These are phyloP conservation scores for Aspergillus biplanus DNA, from an alignment of 495 filamentous ascomycete genomes.

Conservation along the genomic window DNA sequence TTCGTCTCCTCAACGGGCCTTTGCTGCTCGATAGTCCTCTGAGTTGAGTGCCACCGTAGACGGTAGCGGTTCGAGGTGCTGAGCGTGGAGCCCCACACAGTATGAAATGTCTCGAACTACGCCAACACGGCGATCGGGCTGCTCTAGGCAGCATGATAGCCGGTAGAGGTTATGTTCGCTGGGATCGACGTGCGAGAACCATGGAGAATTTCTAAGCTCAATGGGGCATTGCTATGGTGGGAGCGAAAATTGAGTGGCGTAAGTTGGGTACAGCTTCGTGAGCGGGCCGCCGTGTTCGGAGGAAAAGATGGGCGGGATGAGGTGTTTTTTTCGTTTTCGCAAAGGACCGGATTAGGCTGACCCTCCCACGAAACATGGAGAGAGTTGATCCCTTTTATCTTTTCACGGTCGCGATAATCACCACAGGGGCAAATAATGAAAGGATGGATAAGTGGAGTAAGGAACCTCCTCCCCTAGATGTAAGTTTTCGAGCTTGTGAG, in stretches of 20 bases:
- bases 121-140: constrained; percentile 45
- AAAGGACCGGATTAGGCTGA: constrained; percentile 13
- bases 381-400: constrained; percentile 9
- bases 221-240: constrained; percentile 34
- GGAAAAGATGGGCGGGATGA: constrained; percentile 27
- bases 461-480: not conserved
- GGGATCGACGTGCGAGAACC: not conserved
- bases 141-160: constrained; percentile 51
- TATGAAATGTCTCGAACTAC: constrained; percentile 37
- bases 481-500: not conserved
- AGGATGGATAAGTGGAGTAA: not conserved
- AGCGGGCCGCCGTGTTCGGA: constrained; percentile 47
- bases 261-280: constrained; percentile 13
- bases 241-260: not conserved
- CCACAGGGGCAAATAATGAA: not conserved
- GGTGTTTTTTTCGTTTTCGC: constrained; percentile 6
- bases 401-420: not conserved
- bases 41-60: constrained; percentile 30
- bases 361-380: constrained; percentile 16
- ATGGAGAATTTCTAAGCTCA: constrained; percentile 20
- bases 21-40: constrained; percentile 34
- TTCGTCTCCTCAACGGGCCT: constrained; percentile 26
- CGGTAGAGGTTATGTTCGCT: constrained; percentile 12
- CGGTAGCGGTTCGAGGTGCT: constrained; percentile 29
- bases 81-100: constrained; percentile 33